Evolutionary conservation across 768 basidiomycete genomes (phyloP), one percentile per base, ranked within the genome.

Genomic region (Heimioporus sp.): DNA sequence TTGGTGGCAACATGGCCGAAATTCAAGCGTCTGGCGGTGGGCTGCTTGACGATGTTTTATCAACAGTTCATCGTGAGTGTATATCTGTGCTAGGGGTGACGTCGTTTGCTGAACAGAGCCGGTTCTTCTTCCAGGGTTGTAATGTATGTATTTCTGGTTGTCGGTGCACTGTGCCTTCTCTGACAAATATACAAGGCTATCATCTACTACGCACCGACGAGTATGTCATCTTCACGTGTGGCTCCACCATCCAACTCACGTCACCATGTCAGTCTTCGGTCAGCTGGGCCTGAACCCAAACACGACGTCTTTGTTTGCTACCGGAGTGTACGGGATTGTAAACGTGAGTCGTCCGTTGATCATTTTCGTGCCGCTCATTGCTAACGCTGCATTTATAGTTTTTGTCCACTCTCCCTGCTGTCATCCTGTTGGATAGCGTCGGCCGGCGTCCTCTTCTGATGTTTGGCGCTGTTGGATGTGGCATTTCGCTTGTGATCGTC

Each of bases 301-400:
- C 35, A 75, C 74, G 1, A 71, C 74, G 1, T 75, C 74, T 9
- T 52, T 76, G 7, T 56, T 76, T 10, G 74, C 75, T n/a, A 72
- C 73, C 1, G 74, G 74, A 12, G 71, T 73, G 19, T 73, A 66
- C 17, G 75, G 74, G 8, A 60, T 74, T 54, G 66, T 69, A 15
- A 71, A 67, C 13, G 62, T 61, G 42, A 36, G 60, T 55, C 4
- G 9, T 24, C 3, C 43, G 28, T 53, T 16, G 32, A 35, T 8
- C 21, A 37, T 19, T 9, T 36, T 39, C 15, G 5, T 15, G 16
- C 38, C 20, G 19, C 44, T 28, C 50, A 34, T 28, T 35, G 32
- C 17, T 24, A 42, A 41, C 39, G 19, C 15, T 46, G 48, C 24
- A 28, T 35, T 51, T 53, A 32, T 61, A 72, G 70, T 63, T 56